Evolutionary conservation across 768 basidiomycete species (phyloP).

Genomic region (Lanmaoa rubissima): DNA sequence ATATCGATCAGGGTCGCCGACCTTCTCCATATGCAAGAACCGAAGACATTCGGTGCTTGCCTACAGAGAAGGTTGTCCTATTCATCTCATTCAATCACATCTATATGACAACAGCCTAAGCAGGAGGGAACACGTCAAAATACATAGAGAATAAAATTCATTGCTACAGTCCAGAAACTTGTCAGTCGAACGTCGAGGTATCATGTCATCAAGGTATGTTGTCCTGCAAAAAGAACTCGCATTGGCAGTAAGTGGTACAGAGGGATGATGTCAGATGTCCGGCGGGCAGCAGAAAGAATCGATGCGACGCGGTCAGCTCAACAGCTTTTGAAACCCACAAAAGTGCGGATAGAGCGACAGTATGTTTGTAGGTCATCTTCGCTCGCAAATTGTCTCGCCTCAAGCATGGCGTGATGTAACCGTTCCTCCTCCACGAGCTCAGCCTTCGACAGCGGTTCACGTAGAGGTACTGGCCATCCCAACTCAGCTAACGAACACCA

Average conservation of each 20-base stretch:
- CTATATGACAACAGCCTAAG: not conserved
- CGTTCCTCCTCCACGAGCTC: slow-evolving; percentile 69
- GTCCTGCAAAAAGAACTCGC: slow-evolving; percentile 13
- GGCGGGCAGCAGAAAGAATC: not conserved
- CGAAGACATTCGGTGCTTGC: slow-evolving; percentile 25
- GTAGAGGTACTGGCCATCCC: slow-evolving; percentile 57
- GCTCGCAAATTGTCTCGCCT: slow-evolving; percentile 51
- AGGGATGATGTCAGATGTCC: not conserved
- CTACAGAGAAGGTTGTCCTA: slow-evolving; percentile 22
- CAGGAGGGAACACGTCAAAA: slow-evolving; percentile 5
- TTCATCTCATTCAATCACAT: not conserved
- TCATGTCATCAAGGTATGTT: slow-evolving; percentile 27
- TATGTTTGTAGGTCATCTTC: slow-evolving; percentile 51
- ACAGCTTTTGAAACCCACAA: slow-evolving; percentile 55
- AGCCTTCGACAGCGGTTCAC: slow-evolving; percentile 65
- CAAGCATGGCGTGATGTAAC: slow-evolving; percentile 56
- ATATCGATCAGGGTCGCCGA: not conserved
- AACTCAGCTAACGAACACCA: slow-evolving; percentile 62
- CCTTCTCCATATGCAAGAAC: slow-evolving; percentile 33
- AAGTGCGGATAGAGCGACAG: slow-evolving; percentile 58
- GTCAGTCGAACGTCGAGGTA: slow-evolving; percentile 13
- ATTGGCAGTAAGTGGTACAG: not conserved
- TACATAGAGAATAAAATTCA: slow-evolving; percentile 27
- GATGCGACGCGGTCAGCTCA: slow-evolving; percentile 6
- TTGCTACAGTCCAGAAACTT: slow-evolving; percentile 19